Evolutionary conservation across 352 stramenopile species (phyloP).

Genomic region (Pythium oligandrum): DNA sequence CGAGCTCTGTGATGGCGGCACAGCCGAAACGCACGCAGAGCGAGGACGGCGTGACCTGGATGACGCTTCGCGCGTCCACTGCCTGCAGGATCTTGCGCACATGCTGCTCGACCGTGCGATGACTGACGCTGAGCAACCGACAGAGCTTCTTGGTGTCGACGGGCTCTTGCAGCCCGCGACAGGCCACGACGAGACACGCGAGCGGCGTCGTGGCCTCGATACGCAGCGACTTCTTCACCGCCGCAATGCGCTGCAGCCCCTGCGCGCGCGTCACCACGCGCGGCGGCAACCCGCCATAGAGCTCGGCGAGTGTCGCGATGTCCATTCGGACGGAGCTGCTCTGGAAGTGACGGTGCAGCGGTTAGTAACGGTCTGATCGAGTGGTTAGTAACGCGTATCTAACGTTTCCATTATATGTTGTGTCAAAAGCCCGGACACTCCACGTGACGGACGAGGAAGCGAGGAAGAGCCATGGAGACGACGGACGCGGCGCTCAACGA

Average conservation of each 20-base stretch:
- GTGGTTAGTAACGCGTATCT: too few relatives aligned
- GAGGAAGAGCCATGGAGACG: constrained; percentile 1
- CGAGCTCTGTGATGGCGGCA: constrained; percentile 54
- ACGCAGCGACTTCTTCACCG: constrained; percentile 28
- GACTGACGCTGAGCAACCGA: constrained; percentile 33
- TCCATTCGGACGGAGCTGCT: constrained; percentile 28
- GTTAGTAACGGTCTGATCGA: too few relatives aligned
- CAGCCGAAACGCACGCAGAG: constrained; percentile 77
- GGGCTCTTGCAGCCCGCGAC: constrained; percentile 35
- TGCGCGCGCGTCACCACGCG: constrained; percentile 40
- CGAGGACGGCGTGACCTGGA: constrained; percentile 42
- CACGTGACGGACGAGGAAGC: constrained; percentile 8
- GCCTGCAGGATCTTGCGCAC: constrained; percentile 49
- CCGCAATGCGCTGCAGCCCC: constrained; percentile 48
- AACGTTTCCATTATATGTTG: too few relatives aligned
- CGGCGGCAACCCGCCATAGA: constrained; percentile 53
- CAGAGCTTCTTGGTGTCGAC: constrained; percentile 43
- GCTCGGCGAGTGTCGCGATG: constrained; percentile 32
- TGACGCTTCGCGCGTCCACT: constrained; percentile 36
- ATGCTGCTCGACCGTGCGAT: constrained; percentile 35
- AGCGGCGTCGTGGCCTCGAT: constrained; percentile 39
- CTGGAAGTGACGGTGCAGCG: too few relatives aligned
- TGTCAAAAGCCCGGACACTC: constrained; percentile 3
- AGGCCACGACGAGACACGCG: constrained; percentile 61
- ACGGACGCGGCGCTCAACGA: not conserved